Evolutionary conservation across 1,284 basidiomycete species (phyloP), one percentile per base, ranked within the genome.

Genomic region (Sanghuangporus baumii): DNA sequence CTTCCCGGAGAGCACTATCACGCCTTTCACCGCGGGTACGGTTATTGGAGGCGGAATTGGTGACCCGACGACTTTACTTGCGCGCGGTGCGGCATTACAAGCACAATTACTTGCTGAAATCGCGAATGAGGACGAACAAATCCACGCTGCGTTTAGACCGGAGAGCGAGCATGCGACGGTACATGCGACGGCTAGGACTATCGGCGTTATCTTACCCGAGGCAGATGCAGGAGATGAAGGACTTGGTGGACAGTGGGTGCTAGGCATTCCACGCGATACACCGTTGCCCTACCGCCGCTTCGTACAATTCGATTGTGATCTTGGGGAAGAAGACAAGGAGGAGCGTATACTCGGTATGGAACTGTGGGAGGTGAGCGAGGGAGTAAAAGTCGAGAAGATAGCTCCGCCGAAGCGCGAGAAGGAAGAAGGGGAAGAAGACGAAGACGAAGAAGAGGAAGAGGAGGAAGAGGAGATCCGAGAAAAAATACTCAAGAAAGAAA

Each of bases 51-150:
- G 88, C 0, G 86, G 88, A 23, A 70, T 84, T 65, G 80, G 86
- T 55, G 95, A 98, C 74, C 92, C 96, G 1, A 93, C 93, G 52
- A 90, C 96, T 63, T 86, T 96, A 61, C 84, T 99, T 34, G 91
- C 95, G 6, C 81, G 93, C 48, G 97, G 96, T 23, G 91, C 89
- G 69, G 95, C 93, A 5, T 74, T 95, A 47, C 94, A 98, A 74
- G 94, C 94, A 5, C 82, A 85, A 57, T 75, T 94, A 60, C 79
- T 95, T 55, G 74, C 79, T 9, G 74, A 76, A 36, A 71, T 72
- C 64, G 74, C 75, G 3, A 79, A 81, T 40, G 78, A 79, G 62
- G 43, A 46, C 4, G 81, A 83, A 34, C 82, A 88, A 65, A 74
- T 88, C 23, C 72, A 78, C 50, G 74, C 74, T 47, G 79, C 83